These are phyloP conservation scores for Termitomyces titanicus DNA, from an alignment of 768 basidiomycete species.

Conservation along the genomic window DNA sequence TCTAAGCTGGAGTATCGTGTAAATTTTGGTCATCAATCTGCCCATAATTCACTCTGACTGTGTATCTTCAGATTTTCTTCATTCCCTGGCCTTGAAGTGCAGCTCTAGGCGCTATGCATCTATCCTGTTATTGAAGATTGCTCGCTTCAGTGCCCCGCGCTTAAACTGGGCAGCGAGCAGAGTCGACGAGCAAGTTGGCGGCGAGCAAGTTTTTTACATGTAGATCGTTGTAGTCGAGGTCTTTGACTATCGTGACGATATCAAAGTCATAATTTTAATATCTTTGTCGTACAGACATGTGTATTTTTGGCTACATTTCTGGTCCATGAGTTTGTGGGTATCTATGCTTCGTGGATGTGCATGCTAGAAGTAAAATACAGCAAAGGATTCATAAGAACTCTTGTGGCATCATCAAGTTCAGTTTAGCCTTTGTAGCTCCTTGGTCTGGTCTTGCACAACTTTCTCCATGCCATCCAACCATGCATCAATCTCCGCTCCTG, in stretches of 20 bases:
- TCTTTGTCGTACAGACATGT: neutral
- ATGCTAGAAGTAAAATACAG: neutral
- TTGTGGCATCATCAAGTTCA: conserved; percentile 4
- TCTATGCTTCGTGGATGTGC: neutral
- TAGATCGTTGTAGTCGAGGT: neutral
- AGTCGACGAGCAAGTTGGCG: no score
- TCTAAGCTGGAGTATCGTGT: neutral
- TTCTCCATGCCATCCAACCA: conserved; percentile 88
- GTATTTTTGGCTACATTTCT: neutral
- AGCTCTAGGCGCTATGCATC: no score
- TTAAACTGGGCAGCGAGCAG: neutral
- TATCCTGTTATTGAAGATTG: neutral
- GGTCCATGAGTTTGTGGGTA: neutral
- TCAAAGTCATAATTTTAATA: neutral
- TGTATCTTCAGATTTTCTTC: neutral
- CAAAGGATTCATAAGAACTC: neutral
- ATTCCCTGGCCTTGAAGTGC: neutral
- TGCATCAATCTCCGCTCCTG: conserved; percentile 45
- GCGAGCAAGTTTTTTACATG: neutral
- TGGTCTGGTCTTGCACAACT: conserved; percentile 58
- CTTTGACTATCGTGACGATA: neutral
- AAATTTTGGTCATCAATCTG: neutral
- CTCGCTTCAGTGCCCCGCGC: neutral
- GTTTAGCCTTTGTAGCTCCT: conserved; percentile 46
- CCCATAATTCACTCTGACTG: neutral